phyloP scores from a whole-genome alignment of 768 basidiomycete species.

The Auricularia heimuer region DNA sequence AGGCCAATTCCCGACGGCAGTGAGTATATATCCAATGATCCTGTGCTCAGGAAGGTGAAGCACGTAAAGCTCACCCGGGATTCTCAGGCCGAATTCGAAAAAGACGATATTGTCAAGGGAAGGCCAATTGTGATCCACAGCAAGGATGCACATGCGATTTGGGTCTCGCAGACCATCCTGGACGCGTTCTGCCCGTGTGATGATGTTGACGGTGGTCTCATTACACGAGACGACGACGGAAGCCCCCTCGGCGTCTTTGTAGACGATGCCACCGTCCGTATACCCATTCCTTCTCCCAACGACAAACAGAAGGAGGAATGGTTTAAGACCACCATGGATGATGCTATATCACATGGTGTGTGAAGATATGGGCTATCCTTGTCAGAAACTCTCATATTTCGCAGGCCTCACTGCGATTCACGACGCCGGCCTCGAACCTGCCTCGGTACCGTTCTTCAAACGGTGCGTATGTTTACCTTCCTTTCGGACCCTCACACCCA shows the following conservation, averaged over 20 bases:
- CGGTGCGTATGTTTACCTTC: conserved; percentile 31
- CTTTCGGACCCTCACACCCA: not conserved
- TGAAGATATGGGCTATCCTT: not conserved
- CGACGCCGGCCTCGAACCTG: conserved; percentile 53
- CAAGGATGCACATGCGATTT: conserved; percentile 76
- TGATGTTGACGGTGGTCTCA: conserved; percentile 62
- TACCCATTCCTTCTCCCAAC: conserved; percentile 56
- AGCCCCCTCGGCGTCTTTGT: conserved; percentile 73
- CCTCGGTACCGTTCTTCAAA: conserved; percentile 52
- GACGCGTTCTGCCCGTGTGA: conserved; percentile 17
- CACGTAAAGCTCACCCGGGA: conserved; percentile 31
- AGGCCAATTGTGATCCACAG: conserved; percentile 66
- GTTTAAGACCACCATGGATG: conserved; percentile 51
- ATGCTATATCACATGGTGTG: conserved; percentile 62
- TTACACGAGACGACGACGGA: conserved; percentile 53
- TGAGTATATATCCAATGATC: conserved; percentile 22
- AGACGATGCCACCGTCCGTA: conserved; percentile 78
- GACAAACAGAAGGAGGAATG: conserved; percentile 46
- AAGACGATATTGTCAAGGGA: conserved; percentile 30
- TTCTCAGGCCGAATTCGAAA: conserved; percentile 39
- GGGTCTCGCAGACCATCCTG: conserved; percentile 73
- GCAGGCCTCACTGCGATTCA: conserved; percentile 64
- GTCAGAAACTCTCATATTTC: not conserved
- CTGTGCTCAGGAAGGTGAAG: not conserved
- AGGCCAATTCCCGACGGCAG: conserved; percentile 61